Evolutionary conservation across 2,329 filamentous ascomycete genomes (phyloP).

Genomic region (Penicillium sp.): DNA sequence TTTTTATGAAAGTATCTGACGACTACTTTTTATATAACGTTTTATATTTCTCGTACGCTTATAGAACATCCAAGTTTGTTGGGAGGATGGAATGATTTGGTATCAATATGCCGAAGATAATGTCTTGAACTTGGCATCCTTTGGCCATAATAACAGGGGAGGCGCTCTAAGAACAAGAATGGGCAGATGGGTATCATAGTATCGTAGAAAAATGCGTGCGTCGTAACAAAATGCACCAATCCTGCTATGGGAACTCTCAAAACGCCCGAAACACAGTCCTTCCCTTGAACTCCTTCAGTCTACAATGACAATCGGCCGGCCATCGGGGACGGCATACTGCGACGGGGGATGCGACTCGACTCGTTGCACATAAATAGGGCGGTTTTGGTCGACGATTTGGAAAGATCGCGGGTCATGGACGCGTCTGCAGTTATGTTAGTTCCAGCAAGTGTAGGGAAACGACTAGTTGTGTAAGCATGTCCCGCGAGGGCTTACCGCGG

Average conservation of each 20-base stretch:
- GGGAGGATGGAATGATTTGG: background rate
- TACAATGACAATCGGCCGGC: conserved; percentile 33
- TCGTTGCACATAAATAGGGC: conserved; percentile 31
- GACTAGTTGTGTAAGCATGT: conserved; percentile 3
- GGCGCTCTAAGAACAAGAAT: conserved; percentile 24
- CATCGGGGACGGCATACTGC: conserved; percentile 26
- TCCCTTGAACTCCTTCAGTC: conserved; percentile 27
- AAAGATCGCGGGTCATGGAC: conserved; percentile 24
- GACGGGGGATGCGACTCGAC: conserved; percentile 26
- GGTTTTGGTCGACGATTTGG: conserved; percentile 27
- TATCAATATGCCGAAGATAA: background rate
- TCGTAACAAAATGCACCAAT: conserved; percentile 15
- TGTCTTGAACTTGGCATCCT: background rate
- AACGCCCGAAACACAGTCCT: background rate
- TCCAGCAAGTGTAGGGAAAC: background rate
- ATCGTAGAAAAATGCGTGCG: conserved; percentile 24
- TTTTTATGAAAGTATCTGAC: background rate
- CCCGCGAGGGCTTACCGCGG: conserved; percentile 26
- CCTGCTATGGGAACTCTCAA: background rate
- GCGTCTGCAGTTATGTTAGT: conserved; percentile 21
- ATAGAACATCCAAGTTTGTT: background rate
- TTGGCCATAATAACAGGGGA: conserved; percentile 7
- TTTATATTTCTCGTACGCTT: background rate
- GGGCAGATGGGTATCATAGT: conserved; percentile 34
- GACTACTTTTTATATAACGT: background rate